Percentiles rank a stretch among this genome's conserved stretches.
These are phyloP conservation scores for Hygrocybe coccinea DNA, from an alignment of 768 basidiomycete species.

Conservation along the genomic window DNA sequence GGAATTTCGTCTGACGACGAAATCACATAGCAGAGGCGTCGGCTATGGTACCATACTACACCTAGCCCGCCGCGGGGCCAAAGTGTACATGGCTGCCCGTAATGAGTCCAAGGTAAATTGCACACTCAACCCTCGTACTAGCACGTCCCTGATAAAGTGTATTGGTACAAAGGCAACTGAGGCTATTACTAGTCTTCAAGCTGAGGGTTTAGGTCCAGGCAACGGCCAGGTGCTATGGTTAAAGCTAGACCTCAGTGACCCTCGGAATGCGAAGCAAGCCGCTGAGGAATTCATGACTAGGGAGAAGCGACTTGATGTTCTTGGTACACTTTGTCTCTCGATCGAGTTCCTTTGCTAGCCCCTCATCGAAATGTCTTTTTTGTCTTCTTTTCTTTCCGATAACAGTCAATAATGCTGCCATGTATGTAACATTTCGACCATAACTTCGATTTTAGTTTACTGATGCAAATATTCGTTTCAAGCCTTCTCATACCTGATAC, in stretches of 20 bases:
- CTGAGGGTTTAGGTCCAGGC: slow-evolving; percentile 30
- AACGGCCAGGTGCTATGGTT: slow-evolving; percentile 32
- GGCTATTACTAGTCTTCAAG: slow-evolving; percentile 14
- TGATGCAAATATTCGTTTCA: slow-evolving; percentile 5
- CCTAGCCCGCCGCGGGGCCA: slow-evolving; percentile 46
- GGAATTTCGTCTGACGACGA: background rate
- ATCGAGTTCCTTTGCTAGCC: slow-evolving; percentile 6
- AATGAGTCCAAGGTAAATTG: slow-evolving; percentile 25
- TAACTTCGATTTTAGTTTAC: slow-evolving; percentile 12
- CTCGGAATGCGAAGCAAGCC: slow-evolving; percentile 30
- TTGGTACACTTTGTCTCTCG: slow-evolving; percentile 15
- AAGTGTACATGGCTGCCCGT: slow-evolving; percentile 48
- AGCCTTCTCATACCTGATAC: slow-evolving; percentile 10
- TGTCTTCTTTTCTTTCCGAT: too few relatives aligned
- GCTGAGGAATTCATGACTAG: slow-evolving; percentile 29
- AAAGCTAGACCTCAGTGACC: slow-evolving; percentile 34
- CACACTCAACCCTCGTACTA: slow-evolving; percentile 10
- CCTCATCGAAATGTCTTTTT: background rate
- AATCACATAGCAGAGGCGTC: slow-evolving; percentile 36
- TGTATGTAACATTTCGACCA: slow-evolving; percentile 32
- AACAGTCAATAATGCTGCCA: slow-evolving; percentile 53
- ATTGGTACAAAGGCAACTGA: slow-evolving; percentile 1
- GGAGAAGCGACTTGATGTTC: slow-evolving; percentile 22
- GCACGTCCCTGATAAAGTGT: background rate
- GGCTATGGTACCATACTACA: slow-evolving; percentile 44